phyloP scores from a whole-genome alignment of 192 early-diverging fungal species.

The Umbelopsis sp. region DNA sequence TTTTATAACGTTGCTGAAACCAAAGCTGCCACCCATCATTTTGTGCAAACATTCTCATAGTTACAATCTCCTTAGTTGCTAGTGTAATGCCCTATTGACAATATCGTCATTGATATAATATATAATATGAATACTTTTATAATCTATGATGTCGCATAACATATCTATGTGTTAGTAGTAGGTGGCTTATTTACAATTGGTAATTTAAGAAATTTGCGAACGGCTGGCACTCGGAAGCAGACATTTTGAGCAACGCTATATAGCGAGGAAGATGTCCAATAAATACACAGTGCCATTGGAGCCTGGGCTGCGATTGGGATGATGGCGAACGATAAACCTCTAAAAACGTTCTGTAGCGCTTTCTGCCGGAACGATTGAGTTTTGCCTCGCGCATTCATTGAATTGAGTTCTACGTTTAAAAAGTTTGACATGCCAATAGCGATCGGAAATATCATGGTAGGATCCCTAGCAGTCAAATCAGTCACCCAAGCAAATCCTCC shows the following conservation, averaged over 20 bases:
- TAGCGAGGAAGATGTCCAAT: slow-evolving; percentile 71
- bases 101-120: slow-evolving; percentile 12
- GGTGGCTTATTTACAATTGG: slow-evolving; percentile 22
- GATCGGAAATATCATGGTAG: slow-evolving; percentile 70
- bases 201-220: slow-evolving; percentile 28
- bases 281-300: slow-evolving; percentile 69
- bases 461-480: slow-evolving; percentile 64
- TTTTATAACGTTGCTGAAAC: not conserved
- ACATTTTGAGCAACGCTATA: slow-evolving; percentile 69
- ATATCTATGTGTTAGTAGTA: not conserved
- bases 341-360: slow-evolving; percentile 52
- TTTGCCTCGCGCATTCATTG: slow-evolving; percentile 35
- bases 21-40: not conserved
- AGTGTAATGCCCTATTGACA: not conserved
- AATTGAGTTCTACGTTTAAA: slow-evolving; percentile 69
- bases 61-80: not conserved
- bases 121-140: slow-evolving; percentile 10
- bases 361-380: slow-evolving; percentile 45
- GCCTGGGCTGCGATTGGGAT: slow-evolving; percentile 69
- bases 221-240: slow-evolving; percentile 48
- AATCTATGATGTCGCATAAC: not conserved
- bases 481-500: slow-evolving; percentile 70
- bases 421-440: slow-evolving; percentile 65
- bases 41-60: not conserved
- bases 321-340: slow-evolving; percentile 60